phyloP scores from a whole-genome alignment of 2,329 filamentous ascomycete species.

The Falciphora oryzae region DNA sequence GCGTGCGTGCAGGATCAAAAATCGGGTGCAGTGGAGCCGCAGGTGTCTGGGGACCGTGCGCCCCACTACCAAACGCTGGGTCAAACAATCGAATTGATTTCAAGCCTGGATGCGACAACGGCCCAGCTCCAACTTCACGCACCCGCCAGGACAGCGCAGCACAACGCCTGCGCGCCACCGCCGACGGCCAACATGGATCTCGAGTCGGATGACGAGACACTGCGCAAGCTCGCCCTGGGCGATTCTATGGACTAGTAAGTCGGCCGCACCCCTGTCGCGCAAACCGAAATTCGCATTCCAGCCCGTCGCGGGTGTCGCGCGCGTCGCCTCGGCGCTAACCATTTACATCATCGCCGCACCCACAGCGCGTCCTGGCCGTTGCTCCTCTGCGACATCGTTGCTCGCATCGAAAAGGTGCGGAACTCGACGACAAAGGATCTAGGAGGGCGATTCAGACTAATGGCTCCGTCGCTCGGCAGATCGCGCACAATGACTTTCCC shows the following conservation, averaged over 20 bases:
- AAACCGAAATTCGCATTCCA: neutral
- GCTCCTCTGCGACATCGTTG: conserved; percentile 59
- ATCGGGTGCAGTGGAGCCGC: no score
- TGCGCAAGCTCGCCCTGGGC: conserved; percentile 44
- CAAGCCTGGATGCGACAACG: neutral
- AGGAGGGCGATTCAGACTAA: neutral
- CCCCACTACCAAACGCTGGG: no score
- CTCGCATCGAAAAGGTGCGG: conserved; percentile 58
- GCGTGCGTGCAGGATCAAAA: no score
- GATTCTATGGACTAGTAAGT: conserved; percentile 51
- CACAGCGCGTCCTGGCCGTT: conserved; percentile 62
- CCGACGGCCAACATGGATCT: conserved; percentile 41
- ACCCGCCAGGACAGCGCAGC: neutral
- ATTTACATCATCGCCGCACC: conserved; percentile 5
- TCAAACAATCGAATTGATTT: neutral
- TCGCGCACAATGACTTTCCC: conserved; percentile 69
- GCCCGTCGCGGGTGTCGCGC: neutral
- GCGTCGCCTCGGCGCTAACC: conserved; percentile 7
- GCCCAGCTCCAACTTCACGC: neutral
- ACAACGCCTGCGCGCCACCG: neutral
- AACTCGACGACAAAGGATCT: neutral
- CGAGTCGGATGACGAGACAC: conserved; percentile 45
- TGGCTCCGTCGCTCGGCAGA: conserved; percentile 41
- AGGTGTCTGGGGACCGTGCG: no score
- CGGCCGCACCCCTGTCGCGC: conserved; percentile 4